A percentile compares a stretch with the other conserved stretches of the same genome.
Conservation (phyloP, 1,139 yeast genomes). For the Yamadazyma epiphylla region DNA sequence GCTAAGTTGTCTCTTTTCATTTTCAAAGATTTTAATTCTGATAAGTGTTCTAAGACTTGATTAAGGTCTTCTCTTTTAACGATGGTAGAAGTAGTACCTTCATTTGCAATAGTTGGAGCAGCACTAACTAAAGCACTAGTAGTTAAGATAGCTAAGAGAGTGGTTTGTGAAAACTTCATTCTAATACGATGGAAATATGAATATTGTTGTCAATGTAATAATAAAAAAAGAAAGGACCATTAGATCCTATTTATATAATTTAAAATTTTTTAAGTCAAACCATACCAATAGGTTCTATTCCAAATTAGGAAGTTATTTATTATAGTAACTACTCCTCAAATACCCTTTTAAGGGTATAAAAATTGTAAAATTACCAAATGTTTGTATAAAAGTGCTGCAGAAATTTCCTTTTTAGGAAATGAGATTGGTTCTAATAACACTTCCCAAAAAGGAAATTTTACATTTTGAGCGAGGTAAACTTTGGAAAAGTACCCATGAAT, state of each 20-base stretch:
- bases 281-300: no score
- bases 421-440: conserved; percentile 10
- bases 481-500: no score
- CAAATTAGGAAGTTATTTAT: conserved; percentile 1
- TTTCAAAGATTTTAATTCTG: conserved; percentile 29
- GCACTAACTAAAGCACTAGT: conserved; percentile 37
- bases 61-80: conserved; percentile 36
- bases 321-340: neutral
- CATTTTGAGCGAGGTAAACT: no score
- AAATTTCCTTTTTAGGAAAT: conserved; percentile 13
- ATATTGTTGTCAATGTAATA: no score
- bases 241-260: no score
- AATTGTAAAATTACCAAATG: no score
- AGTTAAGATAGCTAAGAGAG: conserved; percentile 41
- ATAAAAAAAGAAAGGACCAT: no score
- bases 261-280: no score
- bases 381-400: no score
- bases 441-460: conserved; percentile 9
- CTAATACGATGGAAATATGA: no score
- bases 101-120: conserved; percentile 29
- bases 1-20: conserved; percentile 33
- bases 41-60: conserved; percentile 31
- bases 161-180: conserved; percentile 44
- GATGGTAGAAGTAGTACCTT: conserved; percentile 16
- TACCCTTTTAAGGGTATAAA: no score